phyloP scores from a whole-genome alignment of 768 basidiomycete genomes.

The Paxillus involutus region DNA sequence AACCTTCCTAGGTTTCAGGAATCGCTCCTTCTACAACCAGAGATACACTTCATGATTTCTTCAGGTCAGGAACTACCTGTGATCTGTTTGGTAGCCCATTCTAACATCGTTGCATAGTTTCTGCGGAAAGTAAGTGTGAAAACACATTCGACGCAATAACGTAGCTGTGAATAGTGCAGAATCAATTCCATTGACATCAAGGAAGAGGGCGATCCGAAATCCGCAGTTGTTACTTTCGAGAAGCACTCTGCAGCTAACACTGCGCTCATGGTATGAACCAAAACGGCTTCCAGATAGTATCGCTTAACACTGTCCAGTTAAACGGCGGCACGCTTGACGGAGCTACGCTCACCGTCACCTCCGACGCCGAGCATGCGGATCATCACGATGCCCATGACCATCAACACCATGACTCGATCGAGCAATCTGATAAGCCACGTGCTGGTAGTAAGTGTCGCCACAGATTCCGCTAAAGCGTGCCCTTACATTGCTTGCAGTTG shows the following conservation, averaged over 20 bases:
- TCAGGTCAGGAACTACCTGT: conserved; percentile 53
- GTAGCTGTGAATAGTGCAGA: conserved; percentile 34
- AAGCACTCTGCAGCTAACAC: conserved; percentile 84
- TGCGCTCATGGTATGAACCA: conserved; percentile 65
- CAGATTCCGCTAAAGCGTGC: neutral
- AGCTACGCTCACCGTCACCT: conserved; percentile 64
- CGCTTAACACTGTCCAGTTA: conserved; percentile 39
- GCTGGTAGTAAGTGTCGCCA: conserved; percentile 61
- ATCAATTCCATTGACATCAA: conserved; percentile 67
- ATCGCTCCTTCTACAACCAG: conserved; percentile 68
- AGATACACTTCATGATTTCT: conserved; percentile 73
- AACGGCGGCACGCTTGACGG: conserved; percentile 81
- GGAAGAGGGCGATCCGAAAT: conserved; percentile 35
- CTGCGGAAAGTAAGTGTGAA: conserved; percentile 70
- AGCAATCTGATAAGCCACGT: conserved; percentile 90
- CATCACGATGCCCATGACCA: conserved; percentile 44
- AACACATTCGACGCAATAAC: neutral
- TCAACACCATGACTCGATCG: conserved; percentile 43
- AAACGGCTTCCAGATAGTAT: neutral
- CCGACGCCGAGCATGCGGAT: conserved; percentile 60
- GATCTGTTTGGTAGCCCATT: conserved; percentile 1
- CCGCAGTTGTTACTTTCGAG: conserved; percentile 80
- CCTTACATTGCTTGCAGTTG: conserved; percentile 47
- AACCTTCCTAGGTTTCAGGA: conserved; percentile 58
- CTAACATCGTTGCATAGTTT: conserved; percentile 48